Conservation (phyloP, 2,329 filamentous ascomycete genomes). For the Ophiostoma sp. region DNA sequence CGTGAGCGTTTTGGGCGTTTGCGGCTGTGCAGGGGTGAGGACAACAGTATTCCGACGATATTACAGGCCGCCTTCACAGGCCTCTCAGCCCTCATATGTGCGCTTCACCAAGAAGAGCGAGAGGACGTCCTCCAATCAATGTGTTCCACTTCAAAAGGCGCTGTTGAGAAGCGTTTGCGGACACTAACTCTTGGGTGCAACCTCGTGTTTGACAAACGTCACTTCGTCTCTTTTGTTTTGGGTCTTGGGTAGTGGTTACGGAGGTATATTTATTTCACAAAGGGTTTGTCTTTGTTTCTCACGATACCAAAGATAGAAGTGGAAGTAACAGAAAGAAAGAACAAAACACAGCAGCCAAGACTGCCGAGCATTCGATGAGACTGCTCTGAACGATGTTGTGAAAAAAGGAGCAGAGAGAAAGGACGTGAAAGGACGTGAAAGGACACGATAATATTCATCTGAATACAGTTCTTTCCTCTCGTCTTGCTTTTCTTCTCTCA, state of each 20-base stretch:
- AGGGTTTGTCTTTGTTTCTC: not conserved
- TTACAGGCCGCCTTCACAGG: not conserved
- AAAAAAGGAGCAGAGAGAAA: not conserved
- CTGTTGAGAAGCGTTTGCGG: not conserved
- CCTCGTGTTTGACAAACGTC: not conserved
- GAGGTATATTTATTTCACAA: not conserved
- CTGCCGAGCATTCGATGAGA: not conserved
- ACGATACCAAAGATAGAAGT: not conserved
- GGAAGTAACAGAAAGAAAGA: not conserved
- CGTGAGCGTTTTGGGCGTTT: not conserved
- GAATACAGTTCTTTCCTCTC: not conserved
- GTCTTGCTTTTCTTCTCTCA: not conserved
- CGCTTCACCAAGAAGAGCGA: not conserved
- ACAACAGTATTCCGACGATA: not conserved
- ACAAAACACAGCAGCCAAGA: not conserved
- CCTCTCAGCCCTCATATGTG: not conserved
- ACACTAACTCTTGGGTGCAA: too few species aligned
- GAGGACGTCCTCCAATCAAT: not conserved
- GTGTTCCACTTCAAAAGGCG: not conserved
- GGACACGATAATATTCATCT: not conserved
- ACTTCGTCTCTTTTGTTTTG: not conserved
- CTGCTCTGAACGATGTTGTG: not conserved
- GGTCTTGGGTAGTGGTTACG: not conserved
- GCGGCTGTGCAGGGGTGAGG: not conserved
- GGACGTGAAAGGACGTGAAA: not conserved